These are phyloP conservation scores for Lactifluus volemus DNA, from an alignment of 768 basidiomycete genomes.

Conservation along the genomic window DNA sequence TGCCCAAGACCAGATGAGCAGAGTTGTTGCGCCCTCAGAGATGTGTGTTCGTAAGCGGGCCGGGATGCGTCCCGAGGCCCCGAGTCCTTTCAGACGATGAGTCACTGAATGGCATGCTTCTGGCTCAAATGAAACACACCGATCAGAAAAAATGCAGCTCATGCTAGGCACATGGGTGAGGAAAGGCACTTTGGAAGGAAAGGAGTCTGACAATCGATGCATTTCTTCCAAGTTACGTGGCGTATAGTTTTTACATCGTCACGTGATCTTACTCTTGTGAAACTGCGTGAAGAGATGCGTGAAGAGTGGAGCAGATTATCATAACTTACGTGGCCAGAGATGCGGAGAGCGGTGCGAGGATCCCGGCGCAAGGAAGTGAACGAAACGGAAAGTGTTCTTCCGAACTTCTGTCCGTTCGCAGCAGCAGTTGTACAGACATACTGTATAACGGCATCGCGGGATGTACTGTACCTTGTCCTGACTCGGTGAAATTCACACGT, in stretches of 20 bases:
- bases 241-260: background rate
- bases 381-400: background rate
- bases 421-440: background rate
- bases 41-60: background rate
- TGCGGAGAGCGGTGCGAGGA: background rate
- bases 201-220: background rate
- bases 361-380: background rate
- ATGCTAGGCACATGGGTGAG: background rate
- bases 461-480: no score
- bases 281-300: background rate
- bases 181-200: background rate
- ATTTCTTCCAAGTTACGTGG: background rate
- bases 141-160: background rate
- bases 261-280: background rate
- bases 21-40: background rate
- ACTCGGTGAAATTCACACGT: no score
- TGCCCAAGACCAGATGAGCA: background rate
- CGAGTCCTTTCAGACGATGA: background rate
- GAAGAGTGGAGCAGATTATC: background rate
- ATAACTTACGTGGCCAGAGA: slow-evolving; percentile 8
- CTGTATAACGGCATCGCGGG: no score
- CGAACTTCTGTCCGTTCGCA: background rate
- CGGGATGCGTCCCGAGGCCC: background rate
- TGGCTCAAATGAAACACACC: background rate
- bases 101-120: background rate